Evolutionary conservation across 352 stramenopile genomes (phyloP).

Genomic region (Phytopythium oedochilum): DNA sequence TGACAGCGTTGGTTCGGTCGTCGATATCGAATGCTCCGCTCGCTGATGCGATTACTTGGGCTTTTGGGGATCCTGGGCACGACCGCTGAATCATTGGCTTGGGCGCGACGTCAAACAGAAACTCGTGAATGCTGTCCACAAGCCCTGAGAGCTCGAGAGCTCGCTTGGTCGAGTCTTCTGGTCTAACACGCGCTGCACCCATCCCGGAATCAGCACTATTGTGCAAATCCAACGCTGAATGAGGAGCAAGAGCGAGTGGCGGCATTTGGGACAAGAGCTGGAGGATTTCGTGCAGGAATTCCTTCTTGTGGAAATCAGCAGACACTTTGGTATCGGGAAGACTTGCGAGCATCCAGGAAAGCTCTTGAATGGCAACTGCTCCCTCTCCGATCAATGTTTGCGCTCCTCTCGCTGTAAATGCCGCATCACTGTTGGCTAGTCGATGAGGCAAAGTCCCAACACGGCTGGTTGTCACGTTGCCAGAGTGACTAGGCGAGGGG

Average conservation of each 20-base stretch:
- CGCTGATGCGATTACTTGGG: conserved; percentile 16
- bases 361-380: conserved; percentile 33
- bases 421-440: not conserved
- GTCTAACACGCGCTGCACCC: not conserved
- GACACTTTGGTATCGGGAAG: conserved; percentile 16
- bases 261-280: conserved; percentile 31
- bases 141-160: conserved; percentile 14
- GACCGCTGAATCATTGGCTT: conserved; percentile 1
- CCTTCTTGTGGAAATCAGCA: conserved; percentile 19
- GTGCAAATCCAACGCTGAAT: not conserved
- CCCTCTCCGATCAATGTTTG: conserved; percentile 29
- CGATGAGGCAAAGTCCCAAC: not conserved
- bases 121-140: conserved; percentile 33
- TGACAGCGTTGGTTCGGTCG: conserved; percentile 45
- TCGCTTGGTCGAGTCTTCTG: not conserved
- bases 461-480: not conserved
- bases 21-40: conserved; percentile 23
- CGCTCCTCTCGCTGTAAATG: conserved; percentile 16
- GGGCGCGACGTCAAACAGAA: conserved; percentile 40
- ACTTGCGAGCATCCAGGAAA: conserved; percentile 29
- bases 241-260: conserved; percentile 28
- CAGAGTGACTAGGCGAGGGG: not conserved
- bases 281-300: conserved; percentile 44
- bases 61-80: conserved; percentile 26
- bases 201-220: not conserved